Percentiles rank a stretch among this genome's conserved stretches.
phyloP scores from a whole-genome alignment of 441 rosid species.

The Erodium trifolium region DNA sequence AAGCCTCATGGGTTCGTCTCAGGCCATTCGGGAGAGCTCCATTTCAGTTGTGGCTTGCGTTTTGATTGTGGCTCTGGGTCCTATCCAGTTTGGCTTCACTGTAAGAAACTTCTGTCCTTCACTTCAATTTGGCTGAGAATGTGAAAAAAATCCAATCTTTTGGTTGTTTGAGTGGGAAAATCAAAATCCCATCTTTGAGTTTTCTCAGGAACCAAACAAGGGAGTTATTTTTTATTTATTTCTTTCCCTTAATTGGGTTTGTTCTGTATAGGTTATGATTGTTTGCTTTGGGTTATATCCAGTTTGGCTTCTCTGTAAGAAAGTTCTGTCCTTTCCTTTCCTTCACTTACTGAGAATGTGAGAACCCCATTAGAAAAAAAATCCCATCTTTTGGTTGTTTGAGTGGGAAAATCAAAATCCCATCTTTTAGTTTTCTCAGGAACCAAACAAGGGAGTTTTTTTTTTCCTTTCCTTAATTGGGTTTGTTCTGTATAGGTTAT shows the following conservation, averaged over 20 bases:
- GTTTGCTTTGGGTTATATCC: conserved; percentile 42
- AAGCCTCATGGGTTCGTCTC: conserved; percentile 55
- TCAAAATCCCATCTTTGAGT: not conserved
- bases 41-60: conserved; percentile 71
- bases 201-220: too few relatives aligned
- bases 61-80: conserved; percentile 79
- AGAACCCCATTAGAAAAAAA: not conserved
- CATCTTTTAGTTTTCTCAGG: too few relatives aligned
- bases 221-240: too few relatives aligned
- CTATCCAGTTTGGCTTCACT: conserved; percentile 87
- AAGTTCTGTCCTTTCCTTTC: not conserved
- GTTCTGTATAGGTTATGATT: too few relatives aligned
- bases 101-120: conserved; percentile 26
- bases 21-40: conserved; percentile 53
- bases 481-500: too few relatives aligned
- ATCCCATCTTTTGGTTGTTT: not conserved
- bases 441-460: too few relatives aligned
- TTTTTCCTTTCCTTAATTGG: too few relatives aligned
- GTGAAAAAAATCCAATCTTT: not conserved
- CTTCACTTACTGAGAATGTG: not conserved
- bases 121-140: not conserved
- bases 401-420: not conserved
- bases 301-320: conserved; percentile 81
- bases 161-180: not conserved
- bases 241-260: too few relatives aligned